These are phyloP conservation scores for Penicillium polonicum DNA, from an alignment of 2,329 filamentous ascomycete species.

Conservation along the genomic window DNA sequence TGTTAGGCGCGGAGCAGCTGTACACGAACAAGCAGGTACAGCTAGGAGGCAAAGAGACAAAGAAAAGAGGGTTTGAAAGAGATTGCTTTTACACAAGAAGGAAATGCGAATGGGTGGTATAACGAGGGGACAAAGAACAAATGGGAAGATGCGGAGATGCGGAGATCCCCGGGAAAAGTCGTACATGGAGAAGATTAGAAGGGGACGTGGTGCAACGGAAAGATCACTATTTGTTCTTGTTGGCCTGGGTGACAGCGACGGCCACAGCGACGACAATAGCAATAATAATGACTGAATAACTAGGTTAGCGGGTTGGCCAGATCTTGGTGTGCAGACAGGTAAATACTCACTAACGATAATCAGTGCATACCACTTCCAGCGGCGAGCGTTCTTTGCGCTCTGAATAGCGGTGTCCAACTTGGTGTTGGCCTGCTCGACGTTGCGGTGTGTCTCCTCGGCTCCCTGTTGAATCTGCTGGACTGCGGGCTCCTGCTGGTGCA, in stretches of 20 bases:
- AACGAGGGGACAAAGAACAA: slow-evolving; percentile 21
- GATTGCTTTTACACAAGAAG: slow-evolving; percentile 28
- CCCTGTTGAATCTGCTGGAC: slow-evolving; percentile 82
- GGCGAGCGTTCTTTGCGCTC: slow-evolving; percentile 75
- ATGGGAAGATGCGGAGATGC: slow-evolving; percentile 5
- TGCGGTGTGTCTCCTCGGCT: slow-evolving; percentile 78
- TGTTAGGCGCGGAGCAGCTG: slow-evolving; percentile 17
- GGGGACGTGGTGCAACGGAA: not conserved
- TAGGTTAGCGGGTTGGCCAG: slow-evolving; percentile 11
- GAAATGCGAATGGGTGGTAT: slow-evolving; percentile 30
- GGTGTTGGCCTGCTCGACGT: slow-evolving; percentile 80
- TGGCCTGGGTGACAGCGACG: slow-evolving; percentile 46
- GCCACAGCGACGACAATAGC: slow-evolving; percentile 53
- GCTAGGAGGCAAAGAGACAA: slow-evolving; percentile 16
- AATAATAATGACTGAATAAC: slow-evolving; percentile 52
- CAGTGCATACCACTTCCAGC: slow-evolving; percentile 97
- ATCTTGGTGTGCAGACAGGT: slow-evolving; percentile 5
- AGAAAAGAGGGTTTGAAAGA: slow-evolving; percentile 14
- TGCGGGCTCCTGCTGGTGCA: slow-evolving; percentile 80
- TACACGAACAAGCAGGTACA: slow-evolving; percentile 18
- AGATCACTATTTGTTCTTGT: slow-evolving; percentile 15
- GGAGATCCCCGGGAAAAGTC: slow-evolving; percentile 15
- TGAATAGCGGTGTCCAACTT: slow-evolving; percentile 79
- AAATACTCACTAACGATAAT: slow-evolving; percentile 63
- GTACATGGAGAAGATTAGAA: slow-evolving; percentile 6